A percentile compares a stretch with the other conserved stretches of the same genome.
phyloP scores from a whole-genome alignment of 306 rosid species.

The Vigna mungo region DNA sequence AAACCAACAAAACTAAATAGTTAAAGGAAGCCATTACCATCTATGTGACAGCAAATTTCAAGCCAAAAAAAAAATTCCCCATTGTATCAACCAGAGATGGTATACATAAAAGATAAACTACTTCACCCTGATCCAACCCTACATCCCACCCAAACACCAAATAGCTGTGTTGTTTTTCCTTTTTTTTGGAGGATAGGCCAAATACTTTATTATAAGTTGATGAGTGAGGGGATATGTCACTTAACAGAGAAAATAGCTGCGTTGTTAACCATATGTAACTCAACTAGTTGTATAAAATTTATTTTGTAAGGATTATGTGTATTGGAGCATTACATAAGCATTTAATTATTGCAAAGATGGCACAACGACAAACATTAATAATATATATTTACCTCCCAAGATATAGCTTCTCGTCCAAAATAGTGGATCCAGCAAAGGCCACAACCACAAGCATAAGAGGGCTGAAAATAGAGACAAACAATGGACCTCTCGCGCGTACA shows the following conservation, averaged over 20 bases:
- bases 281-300: neutral
- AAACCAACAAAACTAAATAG: neutral
- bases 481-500: conserved; percentile 43
- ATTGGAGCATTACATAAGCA: neutral
- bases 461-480: conserved; percentile 46
- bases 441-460: conserved; percentile 47
- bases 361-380: too few relatives aligned
- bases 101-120: too few relatives aligned
- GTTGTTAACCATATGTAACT: neutral
- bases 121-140: too few relatives aligned
- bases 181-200: neutral
- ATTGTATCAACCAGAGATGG: too few relatives aligned
- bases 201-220: neutral
- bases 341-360: neutral
- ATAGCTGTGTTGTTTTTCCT: neutral
- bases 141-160: too few relatives aligned
- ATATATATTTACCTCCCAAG: conserved; percentile 42
- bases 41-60: too few relatives aligned
- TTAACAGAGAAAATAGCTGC: neutral
- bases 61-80: too few relatives aligned
- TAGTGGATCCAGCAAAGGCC: conserved; percentile 43
- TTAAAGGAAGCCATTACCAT: neutral
- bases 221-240: neutral
- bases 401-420: conserved; percentile 48
- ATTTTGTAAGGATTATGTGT: neutral